Conservation (phyloP, 2,329 filamentous ascomycete genomes). For the Colletotrichum brevisporum region DNA sequence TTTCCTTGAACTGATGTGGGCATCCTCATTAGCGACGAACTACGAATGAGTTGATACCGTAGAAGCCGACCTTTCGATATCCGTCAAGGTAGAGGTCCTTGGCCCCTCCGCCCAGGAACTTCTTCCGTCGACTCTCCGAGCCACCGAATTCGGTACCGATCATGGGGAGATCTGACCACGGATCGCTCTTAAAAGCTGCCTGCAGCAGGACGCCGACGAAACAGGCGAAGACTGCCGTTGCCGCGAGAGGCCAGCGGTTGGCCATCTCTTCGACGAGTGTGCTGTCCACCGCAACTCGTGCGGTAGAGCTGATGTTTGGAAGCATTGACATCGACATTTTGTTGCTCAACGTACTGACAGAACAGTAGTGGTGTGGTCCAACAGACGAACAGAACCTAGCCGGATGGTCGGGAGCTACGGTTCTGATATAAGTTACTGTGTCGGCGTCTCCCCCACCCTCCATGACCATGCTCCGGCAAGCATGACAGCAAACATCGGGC, state of each 20-base stretch:
- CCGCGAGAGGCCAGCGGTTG: slow-evolving; percentile 25
- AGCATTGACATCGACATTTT: slow-evolving; percentile 22
- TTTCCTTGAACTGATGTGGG: slow-evolving; percentile 47
- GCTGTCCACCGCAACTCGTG: slow-evolving; percentile 7
- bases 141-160: slow-evolving; percentile 46
- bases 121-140: slow-evolving; percentile 45
- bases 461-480: background rate
- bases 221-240: slow-evolving; percentile 8
- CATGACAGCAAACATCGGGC: slow-evolving; percentile 1
- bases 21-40: background rate
- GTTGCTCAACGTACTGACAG: background rate
- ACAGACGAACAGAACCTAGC: background rate
- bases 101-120: slow-evolving; percentile 43
- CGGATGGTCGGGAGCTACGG: background rate
- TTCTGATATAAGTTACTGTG: slow-evolving; percentile 16
- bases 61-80: slow-evolving; percentile 46
- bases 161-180: slow-evolving; percentile 43
- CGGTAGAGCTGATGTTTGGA: slow-evolving; percentile 22
- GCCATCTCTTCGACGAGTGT: slow-evolving; percentile 15
- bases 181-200: slow-evolving; percentile 18
- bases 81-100: slow-evolving; percentile 47
- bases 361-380: background rate
- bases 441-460: background rate
- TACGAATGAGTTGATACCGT: background rate
- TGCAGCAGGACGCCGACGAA: slow-evolving; percentile 16